Percentiles rank a stretch among this genome's conserved stretches.
phyloP scores from a whole-genome alignment of 2,329 filamentous ascomycete species.

The Cladophialophora yegresii region DNA sequence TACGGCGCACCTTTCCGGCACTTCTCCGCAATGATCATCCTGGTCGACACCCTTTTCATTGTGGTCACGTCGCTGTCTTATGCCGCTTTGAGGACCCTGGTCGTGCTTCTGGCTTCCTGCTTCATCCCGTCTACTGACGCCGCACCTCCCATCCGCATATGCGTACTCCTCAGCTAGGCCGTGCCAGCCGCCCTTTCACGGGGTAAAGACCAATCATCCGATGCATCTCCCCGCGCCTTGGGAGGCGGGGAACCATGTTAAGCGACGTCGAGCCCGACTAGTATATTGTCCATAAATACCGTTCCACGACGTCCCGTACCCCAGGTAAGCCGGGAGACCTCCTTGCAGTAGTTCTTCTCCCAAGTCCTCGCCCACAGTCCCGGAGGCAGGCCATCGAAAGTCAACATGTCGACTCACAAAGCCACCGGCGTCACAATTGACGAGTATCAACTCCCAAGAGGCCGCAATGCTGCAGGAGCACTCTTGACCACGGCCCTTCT shows the following conservation, averaged over 20 bases:
- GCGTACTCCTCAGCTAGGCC: conserved; percentile 25
- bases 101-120: conserved; percentile 1
- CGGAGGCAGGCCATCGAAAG: conserved; percentile 2
- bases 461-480: conserved; percentile 17
- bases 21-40: conserved; percentile 8
- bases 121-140: conserved; percentile 13
- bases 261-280: conserved; percentile 8
- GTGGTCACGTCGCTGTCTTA: conserved; percentile 11
- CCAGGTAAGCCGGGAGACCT: conserved; percentile 9
- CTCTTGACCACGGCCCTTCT: conserved; percentile 25
- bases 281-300: conserved; percentile 11
- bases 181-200: conserved; percentile 1
- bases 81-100: conserved; percentile 11
- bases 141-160: conserved; percentile 5
- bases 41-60: conserved; percentile 1
- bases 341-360: conserved; percentile 12
- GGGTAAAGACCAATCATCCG: conserved; percentile 12
- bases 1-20: not conserved
- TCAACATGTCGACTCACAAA: conserved; percentile 29
- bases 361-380: not conserved
- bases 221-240: conserved; percentile 18
- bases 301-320: conserved; percentile 1
- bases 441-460: conserved; percentile 27
- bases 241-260: conserved; percentile 24
- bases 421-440: conserved; percentile 29